These are phyloP conservation scores for Russula lepida DNA, from an alignment of 768 basidiomycete species.

Conservation along the genomic window DNA sequence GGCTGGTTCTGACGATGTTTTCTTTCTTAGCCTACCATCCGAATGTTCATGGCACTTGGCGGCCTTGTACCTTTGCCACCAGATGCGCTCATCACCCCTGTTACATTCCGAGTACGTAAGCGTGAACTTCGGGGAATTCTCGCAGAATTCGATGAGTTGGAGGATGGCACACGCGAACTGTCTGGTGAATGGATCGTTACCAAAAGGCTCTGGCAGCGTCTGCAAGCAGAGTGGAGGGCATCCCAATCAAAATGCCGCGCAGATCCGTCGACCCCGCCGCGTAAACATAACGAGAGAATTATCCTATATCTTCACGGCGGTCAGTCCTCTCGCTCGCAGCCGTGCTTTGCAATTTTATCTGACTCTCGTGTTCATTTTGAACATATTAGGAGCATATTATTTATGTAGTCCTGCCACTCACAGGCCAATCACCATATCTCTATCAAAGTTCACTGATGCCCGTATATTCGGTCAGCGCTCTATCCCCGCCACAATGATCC, in stretches of 20 bases:
- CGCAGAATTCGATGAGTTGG: constrained; percentile 58
- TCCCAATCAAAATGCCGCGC: constrained; percentile 18
- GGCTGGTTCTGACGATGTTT: background rate
- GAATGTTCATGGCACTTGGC: constrained; percentile 65
- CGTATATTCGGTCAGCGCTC: constrained; percentile 69
- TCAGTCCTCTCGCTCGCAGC: constrained; percentile 28
- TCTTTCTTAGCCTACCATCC: constrained; percentile 35
- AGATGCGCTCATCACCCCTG: constrained; percentile 90
- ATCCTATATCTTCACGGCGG: constrained; percentile 94
- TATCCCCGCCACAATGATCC: background rate
- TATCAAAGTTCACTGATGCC: constrained; percentile 82
- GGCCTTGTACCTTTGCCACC: constrained; percentile 81
- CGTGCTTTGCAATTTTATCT: background rate
- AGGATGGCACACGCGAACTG: constrained; percentile 72
- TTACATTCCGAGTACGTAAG: constrained; percentile 75
- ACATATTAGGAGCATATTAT: constrained; percentile 74
- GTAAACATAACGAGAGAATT: constrained; percentile 58
- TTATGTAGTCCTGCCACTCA: constrained; percentile 86
- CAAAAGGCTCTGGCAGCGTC: constrained; percentile 76
- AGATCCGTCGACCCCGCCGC: constrained; percentile 8
- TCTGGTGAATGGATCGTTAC: constrained; percentile 98
- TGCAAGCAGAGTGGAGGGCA: constrained; percentile 75
- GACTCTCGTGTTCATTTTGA: constrained; percentile 4
- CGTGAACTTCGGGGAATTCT: constrained; percentile 76
- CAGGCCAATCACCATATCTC: constrained; percentile 79